phyloP scores from a whole-genome alignment of 768 basidiomycete species.

The Boletus rufocinnamomeus region DNA sequence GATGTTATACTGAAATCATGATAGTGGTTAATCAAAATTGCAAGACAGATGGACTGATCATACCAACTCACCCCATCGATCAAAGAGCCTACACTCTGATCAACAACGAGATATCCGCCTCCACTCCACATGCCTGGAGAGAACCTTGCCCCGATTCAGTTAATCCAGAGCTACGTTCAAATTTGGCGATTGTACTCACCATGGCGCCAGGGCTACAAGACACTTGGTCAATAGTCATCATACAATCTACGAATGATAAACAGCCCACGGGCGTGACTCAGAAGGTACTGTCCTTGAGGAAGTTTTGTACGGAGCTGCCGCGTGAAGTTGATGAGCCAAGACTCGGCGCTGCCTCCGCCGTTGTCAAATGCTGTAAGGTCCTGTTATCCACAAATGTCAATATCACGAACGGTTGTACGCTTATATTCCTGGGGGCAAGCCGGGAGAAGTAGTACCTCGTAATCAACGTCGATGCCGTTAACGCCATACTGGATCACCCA shows the following conservation, averaged over 20 bases:
- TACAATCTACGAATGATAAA: neutral
- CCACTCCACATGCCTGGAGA: slow-evolving; percentile 21
- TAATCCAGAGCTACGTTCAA: neutral
- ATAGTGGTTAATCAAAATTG: neutral
- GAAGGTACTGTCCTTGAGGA: slow-evolving; percentile 35
- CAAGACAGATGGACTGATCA: neutral
- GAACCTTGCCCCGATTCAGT: slow-evolving; percentile 13
- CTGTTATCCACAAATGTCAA: slow-evolving; percentile 8
- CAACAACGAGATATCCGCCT: slow-evolving; percentile 39
- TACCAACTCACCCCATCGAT: slow-evolving; percentile 46
- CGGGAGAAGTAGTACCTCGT: slow-evolving; percentile 36
- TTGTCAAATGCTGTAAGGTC: slow-evolving; percentile 36
- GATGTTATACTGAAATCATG: slow-evolving; percentile 33
- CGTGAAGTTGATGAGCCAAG: slow-evolving; percentile 38
- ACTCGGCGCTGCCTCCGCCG: slow-evolving; percentile 39
- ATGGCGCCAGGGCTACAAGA: slow-evolving; percentile 20
- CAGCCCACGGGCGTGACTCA: slow-evolving; percentile 39
- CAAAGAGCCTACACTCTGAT: slow-evolving; percentile 41
- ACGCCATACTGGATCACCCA: slow-evolving; percentile 50
- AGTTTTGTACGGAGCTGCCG: slow-evolving; percentile 32
- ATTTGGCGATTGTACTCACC: slow-evolving; percentile 10
- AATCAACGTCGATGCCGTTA: slow-evolving; percentile 58
- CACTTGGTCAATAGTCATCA: neutral
- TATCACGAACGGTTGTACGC: neutral
- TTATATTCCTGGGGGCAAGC: neutral